These are phyloP conservation scores for Populus trichocarpa DNA, from an alignment of 441 rosid genomes.

Conservation along the genomic window DNA sequence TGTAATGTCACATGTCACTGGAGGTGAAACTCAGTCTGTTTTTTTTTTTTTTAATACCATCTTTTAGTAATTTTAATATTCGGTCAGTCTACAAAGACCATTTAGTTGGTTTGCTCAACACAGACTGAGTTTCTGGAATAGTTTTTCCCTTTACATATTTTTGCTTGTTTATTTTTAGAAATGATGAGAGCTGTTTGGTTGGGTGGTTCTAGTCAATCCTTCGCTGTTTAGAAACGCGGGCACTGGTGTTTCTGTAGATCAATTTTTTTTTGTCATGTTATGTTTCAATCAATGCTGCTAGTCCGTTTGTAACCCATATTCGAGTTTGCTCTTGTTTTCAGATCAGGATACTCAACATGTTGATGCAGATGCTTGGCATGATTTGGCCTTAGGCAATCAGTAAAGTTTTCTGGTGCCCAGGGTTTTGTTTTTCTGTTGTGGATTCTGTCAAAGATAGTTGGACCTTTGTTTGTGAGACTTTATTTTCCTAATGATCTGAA, in stretches of 20 bases:
- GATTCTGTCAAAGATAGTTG: not conserved
- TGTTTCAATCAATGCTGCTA: not conserved
- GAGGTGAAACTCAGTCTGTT: not conserved
- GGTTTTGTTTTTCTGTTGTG: constrained; percentile 3
- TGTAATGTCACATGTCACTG: not conserved
- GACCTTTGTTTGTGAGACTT: not conserved
- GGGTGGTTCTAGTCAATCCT: not conserved
- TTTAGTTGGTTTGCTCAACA: not conserved
- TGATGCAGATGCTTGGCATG: constrained; percentile 72
- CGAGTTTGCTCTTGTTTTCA: constrained; percentile 24
- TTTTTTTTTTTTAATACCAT: no score
- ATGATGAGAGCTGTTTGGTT: not conserved
- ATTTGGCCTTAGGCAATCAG: constrained; percentile 61
- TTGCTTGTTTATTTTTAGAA: not conserved
- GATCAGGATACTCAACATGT: constrained; percentile 70
- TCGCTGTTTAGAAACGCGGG: not conserved
- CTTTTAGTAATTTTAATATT: not conserved
- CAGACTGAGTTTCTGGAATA: not conserved
- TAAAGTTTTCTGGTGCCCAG: constrained; percentile 19
- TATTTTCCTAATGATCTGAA: not conserved
- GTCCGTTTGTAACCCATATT: not conserved
- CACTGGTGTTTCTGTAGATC: not conserved
- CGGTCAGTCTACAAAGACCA: no score
- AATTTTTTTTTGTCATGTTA: not conserved
- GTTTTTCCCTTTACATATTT: not conserved